These are phyloP conservation scores for Linum usitatissimum DNA, from an alignment of 345 rosid species.

Conservation along the genomic window DNA sequence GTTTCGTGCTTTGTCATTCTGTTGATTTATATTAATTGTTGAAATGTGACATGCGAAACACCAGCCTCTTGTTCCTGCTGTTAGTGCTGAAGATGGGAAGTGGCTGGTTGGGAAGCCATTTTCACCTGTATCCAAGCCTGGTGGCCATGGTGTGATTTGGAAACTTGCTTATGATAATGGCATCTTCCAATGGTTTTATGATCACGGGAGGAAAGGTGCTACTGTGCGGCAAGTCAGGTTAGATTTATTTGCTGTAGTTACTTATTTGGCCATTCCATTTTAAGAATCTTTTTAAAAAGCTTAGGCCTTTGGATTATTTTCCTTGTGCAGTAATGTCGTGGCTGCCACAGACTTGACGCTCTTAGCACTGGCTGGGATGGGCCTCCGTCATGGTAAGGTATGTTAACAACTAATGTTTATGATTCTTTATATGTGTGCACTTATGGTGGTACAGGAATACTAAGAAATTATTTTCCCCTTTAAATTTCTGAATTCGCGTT, in stretches of 20 bases:
- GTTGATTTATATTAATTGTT: constrained; percentile 4
- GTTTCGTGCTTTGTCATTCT: background rate
- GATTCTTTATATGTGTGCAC: background rate
- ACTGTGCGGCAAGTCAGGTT: constrained; percentile 94
- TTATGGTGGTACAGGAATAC: background rate
- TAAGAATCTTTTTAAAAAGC: background rate
- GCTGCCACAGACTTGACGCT: constrained; percentile 89
- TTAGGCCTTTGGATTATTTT: constrained; percentile 7
- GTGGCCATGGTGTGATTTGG: constrained; percentile 98
- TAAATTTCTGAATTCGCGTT: background rate
- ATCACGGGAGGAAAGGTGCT: constrained; percentile 84
- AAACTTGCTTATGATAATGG: constrained; percentile 91
- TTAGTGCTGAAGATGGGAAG: constrained; percentile 73
- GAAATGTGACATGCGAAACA: constrained; percentile 15
- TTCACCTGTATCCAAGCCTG: constrained; percentile 79
- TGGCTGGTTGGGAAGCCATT: constrained; percentile 71
- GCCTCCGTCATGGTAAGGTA: constrained; percentile 63
- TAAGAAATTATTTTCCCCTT: background rate
- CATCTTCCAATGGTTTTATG: constrained; percentile 64
- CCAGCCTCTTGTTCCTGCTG: constrained; percentile 87
- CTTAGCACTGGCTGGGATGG: constrained; percentile 87
- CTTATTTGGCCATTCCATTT: background rate
- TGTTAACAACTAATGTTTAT: constrained; percentile 9
- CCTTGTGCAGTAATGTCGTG: constrained; percentile 73
- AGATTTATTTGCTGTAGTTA: constrained; percentile 16